A percentile compares a stretch with the other conserved stretches of the same genome.
Conservation (phyloP, 2,329 filamentous ascomycete species). For the Byssochlamys sp. region DNA sequence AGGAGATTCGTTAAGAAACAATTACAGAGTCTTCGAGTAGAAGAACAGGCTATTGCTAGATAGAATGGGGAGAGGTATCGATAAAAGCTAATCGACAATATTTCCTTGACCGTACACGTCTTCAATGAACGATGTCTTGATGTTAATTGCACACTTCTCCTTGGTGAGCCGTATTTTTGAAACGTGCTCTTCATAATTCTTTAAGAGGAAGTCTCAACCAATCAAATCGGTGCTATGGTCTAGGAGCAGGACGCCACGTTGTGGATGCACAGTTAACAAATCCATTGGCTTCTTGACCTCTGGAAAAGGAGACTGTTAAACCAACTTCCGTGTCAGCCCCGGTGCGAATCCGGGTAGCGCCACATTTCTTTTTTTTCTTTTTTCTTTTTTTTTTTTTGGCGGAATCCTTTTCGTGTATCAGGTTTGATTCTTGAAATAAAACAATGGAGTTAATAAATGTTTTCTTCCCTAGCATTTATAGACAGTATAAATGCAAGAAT, state of each 20-base stretch:
- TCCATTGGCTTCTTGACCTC: not conserved
- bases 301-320: not conserved
- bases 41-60: not conserved
- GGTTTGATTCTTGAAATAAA: too few species aligned
- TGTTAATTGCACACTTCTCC: not conserved
- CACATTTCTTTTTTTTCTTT: too few species aligned
- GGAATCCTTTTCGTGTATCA: too few species aligned
- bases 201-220: not conserved
- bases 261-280: not conserved
- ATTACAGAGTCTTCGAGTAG: not conserved
- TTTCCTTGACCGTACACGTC: not conserved
- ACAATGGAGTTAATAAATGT: too few species aligned
- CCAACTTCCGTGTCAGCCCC: not conserved
- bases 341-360: not conserved
- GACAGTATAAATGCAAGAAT: too few species aligned
- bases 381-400: too few species aligned
- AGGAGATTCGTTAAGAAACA: not conserved
- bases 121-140: not conserved
- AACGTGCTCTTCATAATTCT: not conserved
- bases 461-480: too few species aligned
- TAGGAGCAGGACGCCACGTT: not conserved
- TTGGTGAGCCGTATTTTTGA: not conserved
- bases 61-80: not conserved
- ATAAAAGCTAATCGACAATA: not conserved
- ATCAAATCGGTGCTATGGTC: not conserved